Evolutionary conservation across 805 yeast genomes (phyloP).

Genomic region (Diddensiella transvaalensis): DNA sequence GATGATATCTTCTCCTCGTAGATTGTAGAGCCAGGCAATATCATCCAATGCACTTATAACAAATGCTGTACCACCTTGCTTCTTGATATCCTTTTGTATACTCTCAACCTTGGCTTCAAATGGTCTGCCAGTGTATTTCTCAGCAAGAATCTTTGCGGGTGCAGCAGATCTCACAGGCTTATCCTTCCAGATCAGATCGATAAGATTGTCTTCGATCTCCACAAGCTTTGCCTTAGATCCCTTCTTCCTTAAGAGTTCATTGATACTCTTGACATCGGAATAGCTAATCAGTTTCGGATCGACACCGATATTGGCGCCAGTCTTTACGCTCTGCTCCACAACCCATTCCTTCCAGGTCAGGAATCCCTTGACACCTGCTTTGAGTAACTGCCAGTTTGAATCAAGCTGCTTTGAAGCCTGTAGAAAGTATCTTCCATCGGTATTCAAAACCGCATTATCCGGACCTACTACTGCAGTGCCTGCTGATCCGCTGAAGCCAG

Average conservation of each 20-base stretch:
- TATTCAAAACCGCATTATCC: constrained; percentile 71
- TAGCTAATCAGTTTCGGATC: constrained; percentile 74
- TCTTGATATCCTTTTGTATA: constrained; percentile 31
- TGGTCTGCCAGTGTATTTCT: constrained; percentile 62
- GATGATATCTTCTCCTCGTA: constrained; percentile 79
- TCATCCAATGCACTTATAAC: constrained; percentile 79
- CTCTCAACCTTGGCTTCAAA: constrained; percentile 54
- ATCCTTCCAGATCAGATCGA: constrained; percentile 69
- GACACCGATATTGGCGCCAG: constrained; percentile 60
- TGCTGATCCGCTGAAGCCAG: constrained; percentile 89
- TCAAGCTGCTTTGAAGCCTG: constrained; percentile 87
- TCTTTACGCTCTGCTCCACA: constrained; percentile 49
- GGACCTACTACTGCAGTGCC: constrained; percentile 83
- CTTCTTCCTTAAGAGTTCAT: constrained; percentile 27
- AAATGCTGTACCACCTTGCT: constrained; percentile 41
- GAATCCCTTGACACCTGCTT: constrained; percentile 69
- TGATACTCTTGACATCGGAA: constrained; percentile 33
- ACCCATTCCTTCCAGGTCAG: constrained; percentile 82
- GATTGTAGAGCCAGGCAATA: constrained; percentile 84
- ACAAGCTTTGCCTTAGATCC: constrained; percentile 25
- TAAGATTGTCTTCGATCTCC: constrained; percentile 56
- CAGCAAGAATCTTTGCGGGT: constrained; percentile 48
- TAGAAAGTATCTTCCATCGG: constrained; percentile 92
- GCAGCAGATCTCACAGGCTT: constrained; percentile 56
- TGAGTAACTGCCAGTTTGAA: constrained; percentile 71